phyloP scores from a whole-genome alignment of 2,329 filamentous ascomycete species.

The Bimuria novae-zelandiae region DNA sequence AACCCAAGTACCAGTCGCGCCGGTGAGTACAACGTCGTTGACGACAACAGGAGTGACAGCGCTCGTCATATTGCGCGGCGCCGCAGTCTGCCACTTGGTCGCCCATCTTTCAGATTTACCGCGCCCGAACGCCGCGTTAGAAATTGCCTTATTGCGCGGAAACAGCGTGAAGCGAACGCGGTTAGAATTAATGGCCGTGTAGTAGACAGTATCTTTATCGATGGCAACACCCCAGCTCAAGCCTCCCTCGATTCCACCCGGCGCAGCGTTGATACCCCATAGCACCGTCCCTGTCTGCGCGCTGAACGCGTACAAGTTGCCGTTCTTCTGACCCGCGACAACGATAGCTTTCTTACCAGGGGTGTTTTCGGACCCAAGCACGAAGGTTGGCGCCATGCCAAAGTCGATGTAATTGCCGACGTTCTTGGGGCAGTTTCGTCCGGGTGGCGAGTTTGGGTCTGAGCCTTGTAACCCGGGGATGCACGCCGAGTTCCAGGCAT shows the following conservation, averaged over 20 bases:
- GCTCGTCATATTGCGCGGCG: conserved; percentile 4
- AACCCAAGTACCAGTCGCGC: background rate
- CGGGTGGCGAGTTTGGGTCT: background rate
- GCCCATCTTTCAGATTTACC: conserved; percentile 9
- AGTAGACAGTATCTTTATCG: conserved; percentile 7
- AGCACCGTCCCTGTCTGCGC: conserved; percentile 5
- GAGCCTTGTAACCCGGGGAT: background rate
- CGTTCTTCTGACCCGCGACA: conserved; percentile 9
- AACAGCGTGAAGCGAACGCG: conserved; percentile 6
- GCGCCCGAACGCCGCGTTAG: conserved; percentile 4
- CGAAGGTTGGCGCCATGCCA: conserved; percentile 10
- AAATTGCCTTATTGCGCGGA: background rate
- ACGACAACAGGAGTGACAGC: conserved; percentile 2
- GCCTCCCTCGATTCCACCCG: conserved; percentile 7
- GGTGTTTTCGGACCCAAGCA: conserved; percentile 3
- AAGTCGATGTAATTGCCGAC: conserved; percentile 8
- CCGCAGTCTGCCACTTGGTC: conserved; percentile 2
- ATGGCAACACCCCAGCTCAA: conserved; percentile 10
- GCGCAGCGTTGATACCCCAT: conserved; percentile 5
- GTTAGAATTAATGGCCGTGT: conserved; percentile 8
- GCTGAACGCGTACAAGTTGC: conserved; percentile 11
- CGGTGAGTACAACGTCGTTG: conserved; percentile 9
- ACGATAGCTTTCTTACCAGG: conserved; percentile 7
- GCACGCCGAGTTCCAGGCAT: conserved; percentile 11
- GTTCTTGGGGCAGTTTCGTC: conserved; percentile 8